Base-by-base conservation (phyloP, 805 yeast genomes). In the Hermanozyma aechmeae region DNA sequence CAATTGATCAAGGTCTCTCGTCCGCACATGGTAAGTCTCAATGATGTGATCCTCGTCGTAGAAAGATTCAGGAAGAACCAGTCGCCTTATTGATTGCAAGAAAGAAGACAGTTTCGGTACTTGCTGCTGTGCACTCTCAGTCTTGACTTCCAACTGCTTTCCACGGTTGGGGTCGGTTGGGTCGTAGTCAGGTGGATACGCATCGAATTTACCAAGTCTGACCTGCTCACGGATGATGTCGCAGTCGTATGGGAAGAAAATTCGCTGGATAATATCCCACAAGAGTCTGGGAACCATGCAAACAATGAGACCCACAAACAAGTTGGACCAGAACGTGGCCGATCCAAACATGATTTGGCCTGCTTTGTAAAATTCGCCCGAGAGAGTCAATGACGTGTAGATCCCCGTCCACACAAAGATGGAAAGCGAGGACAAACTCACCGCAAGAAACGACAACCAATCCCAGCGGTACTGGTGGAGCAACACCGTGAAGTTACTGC, bases 381-480 rank as follows among this genome's bases (percentile, higher is more conserved):
- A 66, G 33, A 79, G 26, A 46, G 49, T 28, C 0, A 71, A 48
- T 3, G 81, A 61, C 10, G 84, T 68, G 89, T 89, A 82, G 27
- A 79, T 63, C 38, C 89, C 89, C 2, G 87, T 75, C 93, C 93
- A 82, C 17, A 68, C 77, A 48, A 71, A 77, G 19, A 80, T 60
- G 12, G 79, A 43, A 16, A 80, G 38, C 25, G 76, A 65, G 2
- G 89, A 79, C 13, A 81, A 43, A 3, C 61, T 58, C 30, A 71
- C 68, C 34, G 78, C 66, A 31, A 77, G 45, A 9, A 63, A 45
- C 4, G 80, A 68, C 26, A 79, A 58, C 84, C 85, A 80, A 54
- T 82, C 93, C 93, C 93, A 82, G 46, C 85, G 67, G 46, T 70
- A 71, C 48, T 79, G 83, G 42, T 77, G 85, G 37, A 77, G 50